Conservation (phyloP, 1,139 yeast genomes). For the Taphrina confusa region DNA sequence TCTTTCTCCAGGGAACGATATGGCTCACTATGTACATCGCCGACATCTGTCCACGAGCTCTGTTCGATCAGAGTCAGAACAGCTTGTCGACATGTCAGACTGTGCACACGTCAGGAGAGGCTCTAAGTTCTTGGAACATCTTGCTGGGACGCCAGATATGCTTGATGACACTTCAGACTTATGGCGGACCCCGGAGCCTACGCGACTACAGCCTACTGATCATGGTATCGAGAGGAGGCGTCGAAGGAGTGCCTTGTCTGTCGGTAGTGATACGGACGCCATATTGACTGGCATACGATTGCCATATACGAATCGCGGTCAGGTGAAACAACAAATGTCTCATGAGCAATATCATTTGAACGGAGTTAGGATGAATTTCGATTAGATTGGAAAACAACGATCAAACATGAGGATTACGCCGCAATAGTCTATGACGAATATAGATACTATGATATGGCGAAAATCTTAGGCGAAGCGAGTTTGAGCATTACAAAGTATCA, state of each 20-base stretch:
- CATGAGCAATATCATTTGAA: conserved; percentile 10
- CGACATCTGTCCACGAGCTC: not conserved
- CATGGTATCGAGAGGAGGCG: no score
- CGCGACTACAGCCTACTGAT: no score
- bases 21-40: not conserved
- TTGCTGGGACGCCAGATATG: not conserved
- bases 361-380: conserved; percentile 12
- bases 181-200: no score
- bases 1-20: not conserved
- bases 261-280: conserved; percentile 4
- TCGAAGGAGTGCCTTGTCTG: conserved; percentile 7
- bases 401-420: no score
- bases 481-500: no score
- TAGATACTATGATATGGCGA: no score
- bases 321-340: not conserved
- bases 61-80: not conserved
- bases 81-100: not conserved
- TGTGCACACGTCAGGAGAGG: not conserved
- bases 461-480: no score
- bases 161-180: not conserved
- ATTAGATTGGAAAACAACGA: no score
- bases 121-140: conserved; percentile 1
- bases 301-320: not conserved
- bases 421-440: no score
- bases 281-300: not conserved